Percentiles rank a stretch among this genome's conserved stretches.
Conservation (phyloP, 495 filamentous ascomycete genomes). For the Aspergillus wentii region DNA sequence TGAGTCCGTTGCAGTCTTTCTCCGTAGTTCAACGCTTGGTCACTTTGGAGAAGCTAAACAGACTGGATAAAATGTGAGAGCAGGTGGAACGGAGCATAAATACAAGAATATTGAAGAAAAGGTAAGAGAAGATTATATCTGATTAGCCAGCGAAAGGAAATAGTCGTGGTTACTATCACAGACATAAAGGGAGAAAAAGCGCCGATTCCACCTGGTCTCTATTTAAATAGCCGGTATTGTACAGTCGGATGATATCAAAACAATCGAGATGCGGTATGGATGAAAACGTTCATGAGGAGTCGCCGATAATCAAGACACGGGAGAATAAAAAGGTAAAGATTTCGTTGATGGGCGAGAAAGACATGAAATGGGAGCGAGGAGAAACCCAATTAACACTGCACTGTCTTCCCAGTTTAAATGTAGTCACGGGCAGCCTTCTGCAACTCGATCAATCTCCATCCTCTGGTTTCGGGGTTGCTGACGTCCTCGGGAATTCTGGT, state of each 20-base stretch:
- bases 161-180: constrained; percentile 23
- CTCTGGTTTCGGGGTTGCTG: constrained; percentile 90
- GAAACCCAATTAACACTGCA: too few species aligned
- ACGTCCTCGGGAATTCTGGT: constrained; percentile 92
- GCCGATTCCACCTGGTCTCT: constrained; percentile 35
- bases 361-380: constrained; percentile 3
- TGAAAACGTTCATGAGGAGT: constrained; percentile 8
- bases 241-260: constrained; percentile 34
- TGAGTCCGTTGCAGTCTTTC: too few species aligned
- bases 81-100: constrained; percentile 6
- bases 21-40: too few species aligned
- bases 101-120: constrained; percentile 15
- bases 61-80: constrained; percentile 3
- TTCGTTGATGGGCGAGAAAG: constrained; percentile 1
- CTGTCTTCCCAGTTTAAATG: constrained; percentile 63
- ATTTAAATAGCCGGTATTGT: constrained; percentile 38
- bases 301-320: constrained; percentile 13
- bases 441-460: constrained; percentile 95
- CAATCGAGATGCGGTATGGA: constrained; percentile 18
- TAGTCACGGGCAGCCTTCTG: constrained; percentile 98
- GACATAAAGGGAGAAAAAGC: constrained; percentile 25
- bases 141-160: constrained; percentile 17
- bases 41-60: too few species aligned
- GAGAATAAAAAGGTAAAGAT: constrained; percentile 4
- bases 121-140: constrained; percentile 10